Base-by-base conservation (phyloP, 1,284 basidiomycete species). In the Austropuccinia psidii region DNA sequence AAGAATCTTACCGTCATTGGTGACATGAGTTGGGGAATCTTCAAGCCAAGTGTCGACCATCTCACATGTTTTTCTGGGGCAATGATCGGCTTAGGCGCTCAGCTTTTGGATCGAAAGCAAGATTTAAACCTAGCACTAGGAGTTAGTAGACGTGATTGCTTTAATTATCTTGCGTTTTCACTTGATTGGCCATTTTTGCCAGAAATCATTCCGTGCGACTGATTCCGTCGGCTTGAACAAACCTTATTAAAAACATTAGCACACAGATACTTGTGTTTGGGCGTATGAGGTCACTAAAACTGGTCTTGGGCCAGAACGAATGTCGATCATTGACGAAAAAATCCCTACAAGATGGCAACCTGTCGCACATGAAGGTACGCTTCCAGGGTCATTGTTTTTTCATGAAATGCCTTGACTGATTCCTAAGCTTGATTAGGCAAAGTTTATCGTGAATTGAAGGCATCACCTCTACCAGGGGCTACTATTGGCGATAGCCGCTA, bases 31-130 rank as follows among this genome's bases (percentile, higher is more conserved):
- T 15, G 27, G 67, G 57, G 57, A 39, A 11, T 29, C 11, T 50
- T 50, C 43, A 39, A 39, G 43, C 31, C 49, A 4, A 19, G 77
- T 74, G 66, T 82, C 27, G 80, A 83, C 73, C 83, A 83, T 64
- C 77, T 83, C 0, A 81, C 83, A 0, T 85, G 85, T 77, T 86
- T 85, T 76, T 82, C 83, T 0, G 85, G 85, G 6, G 85, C 80
- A 1, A 85, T 85, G 84, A 78, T 85, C 2, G 84, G 83, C 2
- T 80, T 86, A 37, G 85, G 85, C 5, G 79, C 83, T 17, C 80
- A 80, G 50, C 77, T 86, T 4, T 77, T 85, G n/a, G 75, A 80
- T 43, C 78, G 84, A 1, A 75, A 76, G 0, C 62, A 79, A 13
- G 85, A 86, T 76, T 76, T 85, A 76, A 77, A 76, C 60, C 35